phyloP scores from a whole-genome alignment of 2,329 filamentous ascomycete species.

The Cladophialophora bantiana region DNA sequence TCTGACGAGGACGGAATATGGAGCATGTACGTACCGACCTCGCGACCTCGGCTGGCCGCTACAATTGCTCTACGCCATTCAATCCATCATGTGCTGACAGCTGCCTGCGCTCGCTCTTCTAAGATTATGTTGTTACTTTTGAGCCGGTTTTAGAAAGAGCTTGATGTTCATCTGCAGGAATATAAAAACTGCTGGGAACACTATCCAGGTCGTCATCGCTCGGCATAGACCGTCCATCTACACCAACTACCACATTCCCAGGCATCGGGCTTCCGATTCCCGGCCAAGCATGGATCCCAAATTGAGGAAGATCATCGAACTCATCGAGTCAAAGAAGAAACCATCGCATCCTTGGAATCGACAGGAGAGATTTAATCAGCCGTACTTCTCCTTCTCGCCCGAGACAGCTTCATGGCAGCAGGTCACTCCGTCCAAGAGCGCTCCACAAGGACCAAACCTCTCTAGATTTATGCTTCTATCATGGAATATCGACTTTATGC shows the following conservation, averaged over 20 bases:
- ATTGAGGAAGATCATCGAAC: conserved; percentile 33
- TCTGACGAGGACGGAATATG: too few species aligned
- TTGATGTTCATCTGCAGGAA: background rate
- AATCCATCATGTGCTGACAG: background rate
- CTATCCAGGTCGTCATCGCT: background rate
- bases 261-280: background rate
- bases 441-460: background rate
- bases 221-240: background rate
- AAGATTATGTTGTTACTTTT: background rate
- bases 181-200: background rate
- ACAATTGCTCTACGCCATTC: background rate
- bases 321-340: conserved; percentile 38
- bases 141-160: background rate
- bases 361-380: conserved; percentile 37
- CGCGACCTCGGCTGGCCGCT: background rate
- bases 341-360: conserved; percentile 38
- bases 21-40: too few species aligned
- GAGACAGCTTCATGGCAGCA: conserved; percentile 32
- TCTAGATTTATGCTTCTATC: conserved; percentile 48
- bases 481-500: conserved; percentile 60
- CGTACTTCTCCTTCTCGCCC: conserved; percentile 37
- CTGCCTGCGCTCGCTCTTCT: background rate
- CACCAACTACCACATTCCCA: background rate
- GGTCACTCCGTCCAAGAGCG: conserved; percentile 4
- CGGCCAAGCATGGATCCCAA: conserved; percentile 29